A percentile compares a stretch with the other conserved stretches of the same genome.
Conservation (phyloP, 441 rosid genomes). For the Croton laevigatus region DNA sequence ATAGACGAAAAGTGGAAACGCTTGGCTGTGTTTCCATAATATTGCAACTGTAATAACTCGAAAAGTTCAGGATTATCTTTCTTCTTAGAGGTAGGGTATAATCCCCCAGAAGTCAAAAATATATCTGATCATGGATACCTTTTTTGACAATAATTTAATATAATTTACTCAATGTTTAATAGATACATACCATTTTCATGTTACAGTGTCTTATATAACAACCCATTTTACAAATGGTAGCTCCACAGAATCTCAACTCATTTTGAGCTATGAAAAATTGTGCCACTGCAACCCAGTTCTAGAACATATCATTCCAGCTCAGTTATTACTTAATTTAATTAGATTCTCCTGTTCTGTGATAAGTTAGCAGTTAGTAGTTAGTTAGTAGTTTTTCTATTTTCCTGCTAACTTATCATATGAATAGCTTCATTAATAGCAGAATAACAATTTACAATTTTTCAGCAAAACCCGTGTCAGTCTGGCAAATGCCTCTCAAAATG, state of each 20-base stretch:
- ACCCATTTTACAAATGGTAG: constrained; percentile 24
- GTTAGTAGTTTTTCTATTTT: too few species aligned
- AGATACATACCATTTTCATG: background rate
- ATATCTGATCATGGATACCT: background rate
- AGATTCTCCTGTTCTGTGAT: too few species aligned
- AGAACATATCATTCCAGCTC: too few species aligned
- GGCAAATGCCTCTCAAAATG: too few species aligned
- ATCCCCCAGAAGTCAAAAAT: background rate
- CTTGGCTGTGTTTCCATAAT: background rate
- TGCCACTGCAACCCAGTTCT: too few species aligned
- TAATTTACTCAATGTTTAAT: background rate
- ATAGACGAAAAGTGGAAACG: background rate
- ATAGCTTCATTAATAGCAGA: too few species aligned
- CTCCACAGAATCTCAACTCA: constrained; percentile 25
- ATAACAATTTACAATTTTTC: too few species aligned
- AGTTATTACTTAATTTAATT: too few species aligned
- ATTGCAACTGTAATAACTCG: too few species aligned
- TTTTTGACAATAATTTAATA: background rate
- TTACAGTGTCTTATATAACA: constrained; percentile 18
- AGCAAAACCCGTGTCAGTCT: too few species aligned
- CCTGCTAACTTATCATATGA: too few species aligned
- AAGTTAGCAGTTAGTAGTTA: too few species aligned
- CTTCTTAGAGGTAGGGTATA: background rate
- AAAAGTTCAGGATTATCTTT: constrained; percentile 1
- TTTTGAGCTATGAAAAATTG: background rate